phyloP scores from a whole-genome alignment of 257 asterid species.

The Solanum ahanhuiri region DNA sequence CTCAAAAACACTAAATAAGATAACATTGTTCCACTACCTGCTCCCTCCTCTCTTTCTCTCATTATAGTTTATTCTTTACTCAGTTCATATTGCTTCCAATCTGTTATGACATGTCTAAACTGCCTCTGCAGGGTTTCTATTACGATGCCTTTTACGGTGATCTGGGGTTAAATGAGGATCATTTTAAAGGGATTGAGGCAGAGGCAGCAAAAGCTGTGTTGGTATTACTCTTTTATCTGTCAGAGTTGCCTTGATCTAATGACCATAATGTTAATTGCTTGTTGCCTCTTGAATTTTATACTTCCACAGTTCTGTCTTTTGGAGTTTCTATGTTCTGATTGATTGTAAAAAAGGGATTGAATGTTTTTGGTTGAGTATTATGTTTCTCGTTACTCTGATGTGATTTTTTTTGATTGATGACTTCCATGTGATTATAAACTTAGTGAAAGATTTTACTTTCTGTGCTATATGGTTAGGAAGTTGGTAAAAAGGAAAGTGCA shows the following conservation, averaged over 20 bases:
- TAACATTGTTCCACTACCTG: background rate
- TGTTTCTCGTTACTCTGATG: background rate
- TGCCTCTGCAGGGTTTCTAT: constrained; percentile 71
- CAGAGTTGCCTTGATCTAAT: background rate
- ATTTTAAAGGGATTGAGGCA: constrained; percentile 68
- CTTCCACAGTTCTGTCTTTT: background rate
- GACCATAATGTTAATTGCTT: background rate
- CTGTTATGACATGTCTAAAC: constrained; percentile 7
- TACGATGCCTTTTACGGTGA: constrained; percentile 95
- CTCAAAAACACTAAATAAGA: background rate
- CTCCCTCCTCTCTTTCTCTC: background rate
- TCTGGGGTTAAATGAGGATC: constrained; percentile 82
- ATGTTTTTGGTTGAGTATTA: background rate
- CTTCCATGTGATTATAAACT: background rate
- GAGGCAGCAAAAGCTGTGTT: constrained; percentile 76
- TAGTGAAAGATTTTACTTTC: background rate
- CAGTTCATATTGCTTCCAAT: background rate
- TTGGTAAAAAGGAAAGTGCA: background rate
- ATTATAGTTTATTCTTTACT: background rate
- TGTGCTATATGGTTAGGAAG: background rate
- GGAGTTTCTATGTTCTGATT: background rate
- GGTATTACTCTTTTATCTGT: constrained; percentile 32
- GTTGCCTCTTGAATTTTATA: background rate
- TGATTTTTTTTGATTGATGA: background rate
- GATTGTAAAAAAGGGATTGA: background rate